Base-by-base conservation (phyloP, 2,329 filamentous ascomycete genomes). In the Cercospora sp. region DNA sequence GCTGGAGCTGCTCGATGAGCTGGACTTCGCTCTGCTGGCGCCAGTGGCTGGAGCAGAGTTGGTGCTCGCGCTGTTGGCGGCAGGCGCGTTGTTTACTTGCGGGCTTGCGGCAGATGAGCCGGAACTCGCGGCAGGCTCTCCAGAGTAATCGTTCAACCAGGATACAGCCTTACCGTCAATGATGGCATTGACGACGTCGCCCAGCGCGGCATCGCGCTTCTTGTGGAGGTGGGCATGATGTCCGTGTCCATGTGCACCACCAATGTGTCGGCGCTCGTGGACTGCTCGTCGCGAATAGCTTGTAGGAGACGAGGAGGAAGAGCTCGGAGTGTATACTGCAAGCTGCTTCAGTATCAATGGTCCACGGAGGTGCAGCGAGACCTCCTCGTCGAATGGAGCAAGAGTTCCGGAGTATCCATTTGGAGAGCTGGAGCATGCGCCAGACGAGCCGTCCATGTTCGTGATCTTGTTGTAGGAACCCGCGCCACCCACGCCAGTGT, bases 311-410 rank as follows among this genome's bases (percentile, higher is more conserved):
- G 67, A 65, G 28, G 70, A 63, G 72, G 79, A 69, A 23, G 81
- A 81, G n/a, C 61, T 48, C 61, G 66, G 84, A 57, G 83, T 84
- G 79, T 93, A 94, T 64, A 89, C 88, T 10, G 90, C 91, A 64
- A 93, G 83, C 72, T 91, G 85, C 75, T 87, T 88, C 33, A 94
- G 77, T 45, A 85, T 80, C 73, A 91, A 78, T 1, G 91, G 91
- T 3, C 91, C 91, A 72, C 91, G 89, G 75, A 93, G 84, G 77
- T 92, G 89, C 69, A 92, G 79, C 1, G 90, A 91, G 31, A 93
- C 82, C 81, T 90, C 90, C 76, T 91, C 88, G 69, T 91, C 84
- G 36, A 92, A 83, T 6, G 91, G 91, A 30, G 89, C 86, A 62
- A 92, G 80, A 48, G 85, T 82, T 13, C 90, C 90, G 10, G 79